phyloP scores from a whole-genome alignment of 2,329 filamentous ascomycete species.

The Anisogramma anomala region DNA sequence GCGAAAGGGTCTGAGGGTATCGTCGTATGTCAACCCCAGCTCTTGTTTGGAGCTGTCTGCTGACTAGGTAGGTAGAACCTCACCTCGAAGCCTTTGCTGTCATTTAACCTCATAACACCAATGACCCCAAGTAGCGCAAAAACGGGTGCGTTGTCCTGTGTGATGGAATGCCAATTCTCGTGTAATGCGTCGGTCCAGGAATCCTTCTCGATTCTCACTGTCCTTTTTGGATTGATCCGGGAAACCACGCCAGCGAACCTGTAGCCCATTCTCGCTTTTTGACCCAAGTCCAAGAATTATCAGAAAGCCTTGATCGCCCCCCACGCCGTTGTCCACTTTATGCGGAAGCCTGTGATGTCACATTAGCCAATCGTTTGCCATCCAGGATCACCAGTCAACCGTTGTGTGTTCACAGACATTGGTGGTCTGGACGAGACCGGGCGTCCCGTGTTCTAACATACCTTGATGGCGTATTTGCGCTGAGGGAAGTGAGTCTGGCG shows the following conservation, averaged over 20 bases:
- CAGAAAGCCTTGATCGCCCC: slow-evolving; percentile 12
- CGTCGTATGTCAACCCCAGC: slow-evolving; percentile 14
- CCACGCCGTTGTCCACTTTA: slow-evolving; percentile 13
- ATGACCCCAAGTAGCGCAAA: slow-evolving; percentile 15
- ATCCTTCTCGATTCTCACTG: slow-evolving; percentile 3
- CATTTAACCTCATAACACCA: slow-evolving; percentile 16
- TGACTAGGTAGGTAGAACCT: slow-evolving; percentile 10
- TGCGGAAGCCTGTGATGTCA: slow-evolving; percentile 10
- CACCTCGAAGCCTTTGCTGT: slow-evolving; percentile 10
- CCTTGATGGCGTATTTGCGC: slow-evolving; percentile 99
- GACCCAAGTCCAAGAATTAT: slow-evolving; percentile 13
- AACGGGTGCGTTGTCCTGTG: slow-evolving; percentile 11
- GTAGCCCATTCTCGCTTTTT: slow-evolving; percentile 14
- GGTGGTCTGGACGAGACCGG: background rate
- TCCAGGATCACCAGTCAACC: no score
- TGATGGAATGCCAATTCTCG: slow-evolving; percentile 16
- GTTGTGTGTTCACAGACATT: background rate
- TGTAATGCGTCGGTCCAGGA: background rate
- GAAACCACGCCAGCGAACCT: slow-evolving; percentile 15
- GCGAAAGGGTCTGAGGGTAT: background rate
- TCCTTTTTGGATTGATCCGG: background rate
- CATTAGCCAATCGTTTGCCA: slow-evolving; percentile 5
- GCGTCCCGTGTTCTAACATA: slow-evolving; percentile 30
- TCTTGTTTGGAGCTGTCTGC: slow-evolving; percentile 16
- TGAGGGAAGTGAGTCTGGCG: slow-evolving; percentile 90